Evolutionary conservation across 2,329 filamentous ascomycete species (phyloP).

Genomic region (Botrytis medusae): DNA sequence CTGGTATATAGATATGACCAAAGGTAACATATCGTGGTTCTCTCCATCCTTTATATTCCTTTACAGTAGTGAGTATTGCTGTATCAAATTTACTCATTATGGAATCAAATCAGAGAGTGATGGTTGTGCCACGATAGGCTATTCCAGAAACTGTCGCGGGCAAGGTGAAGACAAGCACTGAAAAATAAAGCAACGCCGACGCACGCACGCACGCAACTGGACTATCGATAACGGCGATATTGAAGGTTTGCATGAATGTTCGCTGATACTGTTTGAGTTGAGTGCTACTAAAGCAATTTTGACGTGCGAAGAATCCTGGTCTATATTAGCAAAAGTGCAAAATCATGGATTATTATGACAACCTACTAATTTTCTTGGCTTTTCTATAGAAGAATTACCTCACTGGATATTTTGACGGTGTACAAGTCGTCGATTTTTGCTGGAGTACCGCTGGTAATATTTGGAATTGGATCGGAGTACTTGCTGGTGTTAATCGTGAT

Average conservation of each 20-base stretch:
- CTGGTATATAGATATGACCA: no score
- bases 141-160: background rate
- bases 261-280: background rate
- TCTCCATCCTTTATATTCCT: no score
- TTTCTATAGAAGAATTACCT: background rate
- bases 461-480: no score
- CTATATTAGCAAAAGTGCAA: background rate
- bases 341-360: background rate
- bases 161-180: background rate
- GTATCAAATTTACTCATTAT: no score
- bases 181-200: background rate
- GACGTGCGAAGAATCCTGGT: background rate
- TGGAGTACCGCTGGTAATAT: no score
- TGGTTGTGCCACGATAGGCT: no score
- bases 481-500: no score
- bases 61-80: no score
- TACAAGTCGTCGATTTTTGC: background rate
- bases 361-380: accelerated
- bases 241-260: background rate
- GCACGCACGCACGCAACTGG: background rate
- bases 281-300: background rate
- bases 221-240: background rate
- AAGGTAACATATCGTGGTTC: no score
- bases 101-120: no score
- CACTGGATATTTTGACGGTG: background rate